Evolutionary conservation across 1,284 basidiomycete species (phyloP), one percentile per base, ranked within the genome.

Genomic region (Rhizopogon hawkerae): DNA sequence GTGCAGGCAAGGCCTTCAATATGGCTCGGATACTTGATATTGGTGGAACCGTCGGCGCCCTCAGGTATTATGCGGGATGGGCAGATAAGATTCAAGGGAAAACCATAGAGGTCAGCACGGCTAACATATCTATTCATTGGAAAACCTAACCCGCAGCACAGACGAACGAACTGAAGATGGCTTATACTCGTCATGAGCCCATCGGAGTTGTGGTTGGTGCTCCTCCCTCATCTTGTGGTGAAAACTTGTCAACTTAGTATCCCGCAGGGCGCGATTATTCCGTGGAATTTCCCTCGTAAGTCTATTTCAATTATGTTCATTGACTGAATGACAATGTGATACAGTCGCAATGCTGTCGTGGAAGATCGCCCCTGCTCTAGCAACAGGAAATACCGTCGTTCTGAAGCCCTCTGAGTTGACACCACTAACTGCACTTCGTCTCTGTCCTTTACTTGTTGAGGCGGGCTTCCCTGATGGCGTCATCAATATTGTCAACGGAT

Each of bases 331-430:
- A 29, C 18, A 6, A 41, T 13, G 26, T 44, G 29, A 47, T 35
- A 31, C 13, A 50, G 50, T 51, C 35, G 42, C 35, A 11, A 34
- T n/a, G 50, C 85, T 84, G 83, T 74, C 85, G 5, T 94, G 91
- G 90, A 94, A 94, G 69, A 76, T 93, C 46, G 91, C 84, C 6
- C 92, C 92, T 18, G 92, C 92, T 3, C 76, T 95, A 46, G 91
- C 93, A 7, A 82, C 81, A 34, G 90, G 90, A 43, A 91, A 89
- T 67, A 86, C 85, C 10, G 83, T 93, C 58, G 85, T 93, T 53
- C 85, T 93, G 83, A 92, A 97, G 69, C 89, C 93, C 4, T 90
- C 91, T 34, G 93, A 97, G 69, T 69, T 92, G 50, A 94, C 92
- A 1, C 94, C 93, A 8, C 76, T 97, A 36, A 90, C 91, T 23